phyloP scores from a whole-genome alignment of 2,329 filamentous ascomycete species.

The Malbranchea cinnamomea region DNA sequence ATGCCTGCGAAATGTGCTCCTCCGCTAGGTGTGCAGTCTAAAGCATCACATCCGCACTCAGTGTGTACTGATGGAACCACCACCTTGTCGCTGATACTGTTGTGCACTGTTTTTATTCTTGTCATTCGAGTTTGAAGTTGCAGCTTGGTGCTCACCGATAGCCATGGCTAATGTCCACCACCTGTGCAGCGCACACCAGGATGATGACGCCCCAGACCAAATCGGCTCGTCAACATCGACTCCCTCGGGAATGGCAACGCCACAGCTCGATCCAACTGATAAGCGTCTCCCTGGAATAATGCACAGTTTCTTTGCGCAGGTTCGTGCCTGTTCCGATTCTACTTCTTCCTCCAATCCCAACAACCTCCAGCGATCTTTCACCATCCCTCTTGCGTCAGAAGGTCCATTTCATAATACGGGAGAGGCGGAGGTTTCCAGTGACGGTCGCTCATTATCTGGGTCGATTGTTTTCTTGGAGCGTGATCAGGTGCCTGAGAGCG shows the following conservation, averaged over 20 bases:
- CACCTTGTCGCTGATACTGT: too few species aligned
- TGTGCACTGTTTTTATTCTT: too few species aligned
- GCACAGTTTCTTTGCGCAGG: constrained; percentile 95
- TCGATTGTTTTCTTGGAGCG: constrained; percentile 29
- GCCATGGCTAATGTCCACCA: constrained; percentile 15
- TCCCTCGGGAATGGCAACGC: constrained; percentile 81
- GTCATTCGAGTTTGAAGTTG: too few species aligned
- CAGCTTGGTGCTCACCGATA: too few species aligned
- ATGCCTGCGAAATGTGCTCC: too few species aligned
- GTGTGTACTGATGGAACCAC: too few species aligned
- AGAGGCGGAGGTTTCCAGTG: constrained; percentile 15
- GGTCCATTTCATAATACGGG: constrained; percentile 13
- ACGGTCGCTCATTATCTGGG: constrained; percentile 21
- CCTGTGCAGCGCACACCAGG: constrained; percentile 14
- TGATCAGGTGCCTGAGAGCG: constrained; percentile 19
- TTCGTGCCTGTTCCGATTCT: constrained; percentile 78
- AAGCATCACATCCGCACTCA: too few species aligned
- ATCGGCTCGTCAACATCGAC: constrained; percentile 64
- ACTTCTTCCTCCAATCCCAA: constrained; percentile 38
- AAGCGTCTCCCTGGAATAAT: constrained; percentile 92
- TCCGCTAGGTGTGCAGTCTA: too few species aligned
- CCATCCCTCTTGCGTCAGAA: constrained; percentile 12
- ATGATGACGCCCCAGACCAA: constrained; percentile 29
- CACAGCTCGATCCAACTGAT: constrained; percentile 83
- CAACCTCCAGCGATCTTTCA: constrained; percentile 24